phyloP scores from a whole-genome alignment of 2,329 filamentous ascomycete species.

The Endocalyx cinctus region DNA sequence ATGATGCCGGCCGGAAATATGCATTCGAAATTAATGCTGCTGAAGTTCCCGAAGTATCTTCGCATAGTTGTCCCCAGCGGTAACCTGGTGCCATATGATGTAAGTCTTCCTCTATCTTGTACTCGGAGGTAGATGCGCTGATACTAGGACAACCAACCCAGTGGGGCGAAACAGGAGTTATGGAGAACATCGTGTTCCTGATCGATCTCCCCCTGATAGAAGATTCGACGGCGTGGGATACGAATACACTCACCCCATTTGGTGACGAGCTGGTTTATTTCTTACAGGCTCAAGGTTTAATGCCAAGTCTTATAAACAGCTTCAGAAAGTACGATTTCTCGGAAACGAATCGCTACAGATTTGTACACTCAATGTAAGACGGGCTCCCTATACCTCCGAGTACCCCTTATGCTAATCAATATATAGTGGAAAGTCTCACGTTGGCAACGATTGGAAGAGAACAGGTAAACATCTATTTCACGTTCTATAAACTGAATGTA shows the following conservation, averaged over 20 bases:
- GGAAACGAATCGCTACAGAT: constrained; percentile 65
- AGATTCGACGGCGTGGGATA: constrained; percentile 22
- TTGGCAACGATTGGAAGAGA: constrained; percentile 37
- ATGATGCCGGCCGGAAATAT: constrained; percentile 74
- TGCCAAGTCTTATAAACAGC: constrained; percentile 60
- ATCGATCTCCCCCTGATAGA: constrained; percentile 74
- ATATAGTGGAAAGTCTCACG: constrained; percentile 52
- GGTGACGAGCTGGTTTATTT: constrained; percentile 68
- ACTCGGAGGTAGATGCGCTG: background rate
- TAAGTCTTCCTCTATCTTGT: constrained; percentile 9
- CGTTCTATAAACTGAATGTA: background rate
- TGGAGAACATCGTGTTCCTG: constrained; percentile 91
- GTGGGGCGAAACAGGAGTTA: constrained; percentile 78
- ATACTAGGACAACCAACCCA: constrained; percentile 2
- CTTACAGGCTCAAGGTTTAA: constrained; percentile 60
- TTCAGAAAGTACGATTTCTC: constrained; percentile 78
- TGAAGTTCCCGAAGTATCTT: constrained; percentile 71
- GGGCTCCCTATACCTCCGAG: constrained; percentile 1
- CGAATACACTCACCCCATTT: constrained; percentile 48
- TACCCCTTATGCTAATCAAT: constrained; percentile 17
- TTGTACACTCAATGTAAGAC: constrained; percentile 78
- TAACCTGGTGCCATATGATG: constrained; percentile 76
- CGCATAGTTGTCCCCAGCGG: constrained; percentile 82
- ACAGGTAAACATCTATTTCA: constrained; percentile 29
- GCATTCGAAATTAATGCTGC: constrained; percentile 90